These are phyloP conservation scores for Herpotrichia juniperi DNA, from an alignment of 2,329 filamentous ascomycete genomes.

Conservation along the genomic window DNA sequence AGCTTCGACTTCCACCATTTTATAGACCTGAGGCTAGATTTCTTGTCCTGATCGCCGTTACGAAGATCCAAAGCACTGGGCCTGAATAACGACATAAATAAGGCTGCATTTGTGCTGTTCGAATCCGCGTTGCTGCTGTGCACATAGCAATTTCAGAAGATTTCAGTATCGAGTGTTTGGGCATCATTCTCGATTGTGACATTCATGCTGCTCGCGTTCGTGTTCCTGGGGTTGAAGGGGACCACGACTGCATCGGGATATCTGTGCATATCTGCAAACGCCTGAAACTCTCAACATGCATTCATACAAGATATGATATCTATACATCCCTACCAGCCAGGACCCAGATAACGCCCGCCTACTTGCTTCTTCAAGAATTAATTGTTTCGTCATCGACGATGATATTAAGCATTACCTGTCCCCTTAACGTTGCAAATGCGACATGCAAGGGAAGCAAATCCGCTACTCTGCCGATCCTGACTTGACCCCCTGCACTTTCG, in stretches of 20 bases:
- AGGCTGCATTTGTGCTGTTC: too few species aligned
- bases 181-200: too few species aligned
- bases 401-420: conserved; percentile 1
- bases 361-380: background rate
- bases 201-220: too few species aligned
- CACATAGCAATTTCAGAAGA: too few species aligned
- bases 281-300: conserved; percentile 5
- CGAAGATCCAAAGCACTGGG: too few species aligned
- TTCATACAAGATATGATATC: conserved; percentile 1
- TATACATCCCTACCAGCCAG: background rate
- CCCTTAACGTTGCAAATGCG: conserved; percentile 1
- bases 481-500: conserved; percentile 12
- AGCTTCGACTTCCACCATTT: too few species aligned
- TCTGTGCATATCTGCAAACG: conserved; percentile 5
- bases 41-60: too few species aligned
- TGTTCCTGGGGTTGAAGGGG: too few species aligned
- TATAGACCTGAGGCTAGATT: too few species aligned
- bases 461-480: conserved; percentile 1
- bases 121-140: too few species aligned
- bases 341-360: background rate
- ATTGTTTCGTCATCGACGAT: background rate
- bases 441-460: background rate
- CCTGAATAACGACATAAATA: too few species aligned
- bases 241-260: conserved; percentile 4
- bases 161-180: too few species aligned